These are phyloP conservation scores for Oryza meyeriana DNA, from an alignment of 176 grass and related monocot species.

Conservation along the genomic window DNA sequence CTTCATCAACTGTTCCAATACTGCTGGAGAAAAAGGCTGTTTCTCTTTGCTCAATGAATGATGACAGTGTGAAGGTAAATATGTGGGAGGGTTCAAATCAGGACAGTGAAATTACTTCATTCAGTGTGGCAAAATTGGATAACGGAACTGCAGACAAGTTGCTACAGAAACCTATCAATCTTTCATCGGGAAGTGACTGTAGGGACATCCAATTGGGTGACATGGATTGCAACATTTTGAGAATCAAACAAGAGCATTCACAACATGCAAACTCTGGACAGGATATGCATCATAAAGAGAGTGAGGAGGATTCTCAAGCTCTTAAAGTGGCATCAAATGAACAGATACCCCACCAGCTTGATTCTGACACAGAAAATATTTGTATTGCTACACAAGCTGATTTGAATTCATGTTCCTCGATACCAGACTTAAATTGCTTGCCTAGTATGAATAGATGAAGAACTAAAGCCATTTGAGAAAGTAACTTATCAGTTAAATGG, in stretches of 20 bases:
- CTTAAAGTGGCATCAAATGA: constrained; percentile 18
- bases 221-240: neutral
- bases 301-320: neutral
- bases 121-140: neutral
- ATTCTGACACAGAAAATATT: constrained; percentile 4
- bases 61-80: constrained; percentile 26
- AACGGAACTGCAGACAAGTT: constrained; percentile 6
- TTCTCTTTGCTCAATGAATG: constrained; percentile 11
- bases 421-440: constrained; percentile 49
- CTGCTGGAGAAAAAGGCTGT: neutral
- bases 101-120: neutral
- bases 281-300: neutral
- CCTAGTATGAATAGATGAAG: constrained; percentile 31
- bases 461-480: neutral
- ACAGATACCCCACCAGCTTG: neutral
- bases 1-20: neutral
- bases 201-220: neutral
- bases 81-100: constrained; percentile 16
- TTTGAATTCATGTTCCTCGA: neutral
- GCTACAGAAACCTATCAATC: neutral
- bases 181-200: constrained; percentile 17
- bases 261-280: constrained; percentile 5
- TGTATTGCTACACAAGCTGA: constrained; percentile 15
- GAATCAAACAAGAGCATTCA: constrained; percentile 18
- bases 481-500: neutral